Base-by-base conservation (phyloP, 805 yeast genomes). In the Metschnikowia kofuensis region DNA sequence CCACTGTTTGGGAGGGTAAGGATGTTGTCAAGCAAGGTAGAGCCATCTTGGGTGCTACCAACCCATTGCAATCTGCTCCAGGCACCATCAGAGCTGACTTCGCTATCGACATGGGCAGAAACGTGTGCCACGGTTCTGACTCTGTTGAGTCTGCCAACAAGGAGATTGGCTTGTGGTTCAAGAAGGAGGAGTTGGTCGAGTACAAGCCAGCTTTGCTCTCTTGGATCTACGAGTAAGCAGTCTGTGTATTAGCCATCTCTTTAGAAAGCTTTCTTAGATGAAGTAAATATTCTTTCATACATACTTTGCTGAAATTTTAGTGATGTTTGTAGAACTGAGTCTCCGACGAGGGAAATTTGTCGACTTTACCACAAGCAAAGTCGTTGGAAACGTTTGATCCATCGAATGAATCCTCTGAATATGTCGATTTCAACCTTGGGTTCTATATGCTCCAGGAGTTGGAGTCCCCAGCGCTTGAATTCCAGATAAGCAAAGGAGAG, bases 1-100 rank as follows among this genome's bases (percentile, higher is more conserved):
- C 99, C 65, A 94, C 97, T 72, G 97, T 91, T 65, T 94, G 99
- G 99, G 98, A 94, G 79, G 99, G 99, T 77, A 94, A 91, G 82
- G 97, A 94, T 69, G 99, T 84, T 73, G 99, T 94, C 75, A 91
- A 92, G 81, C 96, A 89, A 76, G 99, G 99, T 74, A 87, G 99
- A 80, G 85, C 81, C 66, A 85, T 94, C 73, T 84, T 94, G 67
- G 99, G 99, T 78, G 98, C 99, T 64, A 94, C 99, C 76, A 92
- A 94, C 88, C 99, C 99, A 72, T 81, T 86, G 72, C 84, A 82
- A 65, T 88, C 97, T 64, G 92, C 96, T 61, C 98, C 98, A 75
- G 99, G 99, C 76, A 94, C 99, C 77, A 94, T 94, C 83, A 90
- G 99, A 82, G 98, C 96, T 74, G 99, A 94, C 80, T 94, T 77